Percentiles rank a stretch among this genome's conserved stretches.
Conservation (phyloP, 1,284 basidiomycete species). For the Malassezia pachydermatis region DNA sequence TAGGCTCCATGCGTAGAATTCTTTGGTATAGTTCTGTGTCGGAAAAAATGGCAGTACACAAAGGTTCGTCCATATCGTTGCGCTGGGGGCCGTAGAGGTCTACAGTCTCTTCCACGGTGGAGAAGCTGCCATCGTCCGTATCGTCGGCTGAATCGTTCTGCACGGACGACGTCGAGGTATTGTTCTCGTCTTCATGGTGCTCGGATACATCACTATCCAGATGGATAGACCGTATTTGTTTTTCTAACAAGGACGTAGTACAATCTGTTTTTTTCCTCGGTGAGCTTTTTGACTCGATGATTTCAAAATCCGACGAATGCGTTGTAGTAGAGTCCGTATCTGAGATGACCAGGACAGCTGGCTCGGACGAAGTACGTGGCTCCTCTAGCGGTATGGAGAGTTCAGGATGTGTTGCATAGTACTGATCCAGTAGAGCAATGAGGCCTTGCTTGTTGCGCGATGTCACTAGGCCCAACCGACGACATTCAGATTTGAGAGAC, state of each 20-base stretch:
- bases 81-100: conserved; percentile 1
- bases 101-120: no score
- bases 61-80: conserved; percentile 2
- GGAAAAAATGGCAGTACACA: conserved; percentile 2
- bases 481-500: conserved; percentile 2
- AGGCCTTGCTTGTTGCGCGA: conserved; percentile 2
- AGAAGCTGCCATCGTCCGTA: not conserved
- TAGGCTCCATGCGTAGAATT: conserved; percentile 11
- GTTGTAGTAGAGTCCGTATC: not conserved
- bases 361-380: no score
- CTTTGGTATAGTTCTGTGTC: conserved; percentile 10
- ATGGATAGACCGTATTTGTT: not conserved
- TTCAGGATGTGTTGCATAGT: conserved; percentile 2
- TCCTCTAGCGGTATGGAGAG: no score
- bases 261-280: no score
- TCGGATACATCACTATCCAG: no score
- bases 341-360: not conserved
- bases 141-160: not conserved
- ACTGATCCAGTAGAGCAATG: not conserved
- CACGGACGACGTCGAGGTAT: not conserved
- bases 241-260: not conserved
- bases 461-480: not conserved
- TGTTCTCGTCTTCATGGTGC: not conserved
- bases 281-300: not conserved
- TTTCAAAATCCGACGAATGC: not conserved